A percentile compares a stretch with the other conserved stretches of the same genome.
Conservation (phyloP, 345 rosid genomes). For the Noccaea bulbosa region DNA sequence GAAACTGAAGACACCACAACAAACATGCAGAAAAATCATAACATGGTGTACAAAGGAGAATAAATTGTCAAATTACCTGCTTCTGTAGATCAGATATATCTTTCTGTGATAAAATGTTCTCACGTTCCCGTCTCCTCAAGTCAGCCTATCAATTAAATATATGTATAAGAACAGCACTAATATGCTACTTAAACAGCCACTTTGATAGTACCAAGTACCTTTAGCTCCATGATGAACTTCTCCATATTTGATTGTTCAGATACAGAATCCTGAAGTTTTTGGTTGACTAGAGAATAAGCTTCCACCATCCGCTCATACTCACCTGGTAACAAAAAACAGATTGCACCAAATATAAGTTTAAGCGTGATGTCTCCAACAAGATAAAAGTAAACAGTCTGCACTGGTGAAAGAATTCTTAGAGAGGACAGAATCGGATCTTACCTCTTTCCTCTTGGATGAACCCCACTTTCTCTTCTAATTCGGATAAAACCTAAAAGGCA, state of each 20-base stretch:
- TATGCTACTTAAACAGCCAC: constrained; percentile 11
- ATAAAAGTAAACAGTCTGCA: not conserved
- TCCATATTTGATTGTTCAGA: constrained; percentile 75
- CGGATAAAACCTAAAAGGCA: constrained; percentile 71
- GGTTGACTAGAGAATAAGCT: constrained; percentile 71
- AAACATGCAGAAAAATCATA: constrained; percentile 17
- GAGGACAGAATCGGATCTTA: constrained; percentile 23
- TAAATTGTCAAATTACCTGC: constrained; percentile 56
- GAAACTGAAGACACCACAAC: constrained; percentile 31
- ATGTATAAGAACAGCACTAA: constrained; percentile 18
- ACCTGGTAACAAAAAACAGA: constrained; percentile 55
- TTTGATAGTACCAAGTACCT: constrained; percentile 52
- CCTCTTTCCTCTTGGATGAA: constrained; percentile 95
- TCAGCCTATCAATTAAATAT: constrained; percentile 59
- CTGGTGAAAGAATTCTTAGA: not conserved
- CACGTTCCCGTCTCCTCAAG: constrained; percentile 83
- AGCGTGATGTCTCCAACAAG: constrained; percentile 20
- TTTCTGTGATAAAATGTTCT: constrained; percentile 62
- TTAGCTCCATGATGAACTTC: constrained; percentile 70
- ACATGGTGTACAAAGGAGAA: constrained; percentile 19
- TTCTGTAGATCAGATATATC: constrained; percentile 85
- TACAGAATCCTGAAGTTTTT: constrained; percentile 70
- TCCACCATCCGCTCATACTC: constrained; percentile 90
- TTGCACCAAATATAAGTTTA: constrained; percentile 24
- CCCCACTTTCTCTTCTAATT: constrained; percentile 92